Evolutionary conservation across 352 stramenopile species (phyloP), one percentile per base, ranked within the genome.

Genomic region (Globisporangium polare): DNA sequence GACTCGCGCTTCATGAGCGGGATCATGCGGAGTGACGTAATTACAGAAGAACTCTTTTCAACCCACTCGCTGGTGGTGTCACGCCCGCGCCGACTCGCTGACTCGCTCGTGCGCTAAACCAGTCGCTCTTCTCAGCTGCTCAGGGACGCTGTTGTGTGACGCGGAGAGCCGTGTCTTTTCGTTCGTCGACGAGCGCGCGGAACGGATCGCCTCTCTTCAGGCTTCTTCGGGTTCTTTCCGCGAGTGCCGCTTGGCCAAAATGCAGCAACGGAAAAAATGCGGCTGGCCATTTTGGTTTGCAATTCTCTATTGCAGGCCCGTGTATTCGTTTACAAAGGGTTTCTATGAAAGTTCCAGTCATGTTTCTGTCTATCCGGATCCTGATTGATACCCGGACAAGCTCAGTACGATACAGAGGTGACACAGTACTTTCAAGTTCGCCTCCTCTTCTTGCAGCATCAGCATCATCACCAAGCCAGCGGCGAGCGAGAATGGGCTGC

Each of bases 401-500:
- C 0, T 39, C 8, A 39, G 33, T 39, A 7, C 5, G 9, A 17
- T 39, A 39, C 9, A 39, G 9, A 39, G 33, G 33, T 39, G 9
- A 17, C 9, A 39, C 12, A 9, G 33, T 39, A 39, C 33, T 18
- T 39, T 12, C 33, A 39, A 17, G 33, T 39, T 15, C 33, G 33
- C 33, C 33, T 39, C 15, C 33, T 39, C 33, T 39, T 15, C 9
- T 39, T 39, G 12, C 12, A 17, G 15, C 8, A 39, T 39, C 33
- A 39, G 33, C 33, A 39, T 39, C 33, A 39, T 43, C 37, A 43
- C 18, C 7, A 17, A 43, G 8, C 29, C 29, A 56, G 20, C 26
- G 12, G n/a, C 45, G 45, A 53, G 46, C 22, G 24, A 31, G 18
- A 53, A 53, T 86, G 74, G 78, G 75, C 24, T 91, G 80, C 58